Evolutionary conservation across 1,284 basidiomycete species (phyloP).

Genomic region (Leccinum solheimii): DNA sequence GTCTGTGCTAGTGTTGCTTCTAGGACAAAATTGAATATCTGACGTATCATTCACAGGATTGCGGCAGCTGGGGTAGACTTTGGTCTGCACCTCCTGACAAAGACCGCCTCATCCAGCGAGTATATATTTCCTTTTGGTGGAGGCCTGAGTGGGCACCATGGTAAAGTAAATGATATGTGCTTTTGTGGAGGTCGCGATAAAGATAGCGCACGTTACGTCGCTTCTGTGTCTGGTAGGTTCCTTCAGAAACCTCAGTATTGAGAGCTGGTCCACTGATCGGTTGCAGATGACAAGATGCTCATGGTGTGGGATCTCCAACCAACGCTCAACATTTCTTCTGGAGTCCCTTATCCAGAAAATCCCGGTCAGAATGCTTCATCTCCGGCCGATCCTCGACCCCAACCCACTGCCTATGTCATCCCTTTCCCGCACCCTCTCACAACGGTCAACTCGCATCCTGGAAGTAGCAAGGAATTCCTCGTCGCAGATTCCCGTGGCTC

Average conservation of each 20-base stretch:
- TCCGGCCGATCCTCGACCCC: conserved; percentile 41
- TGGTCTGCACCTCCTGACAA: conserved; percentile 66
- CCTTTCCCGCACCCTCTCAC: conserved; percentile 67
- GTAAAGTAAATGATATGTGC: conserved; percentile 69
- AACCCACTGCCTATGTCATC: conserved; percentile 75
- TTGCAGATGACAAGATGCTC: conserved; percentile 72
- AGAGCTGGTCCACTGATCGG: conserved; percentile 4
- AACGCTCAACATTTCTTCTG: conserved; percentile 42
- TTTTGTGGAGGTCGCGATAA: conserved; percentile 71
- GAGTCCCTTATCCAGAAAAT: conserved; percentile 31
- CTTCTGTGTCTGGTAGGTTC: conserved; percentile 69
- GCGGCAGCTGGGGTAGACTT: conserved; percentile 66
- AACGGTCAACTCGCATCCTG: conserved; percentile 68
- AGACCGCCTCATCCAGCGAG: conserved; percentile 50
- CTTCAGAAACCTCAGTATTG: neutral
- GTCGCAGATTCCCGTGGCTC: conserved; percentile 72
- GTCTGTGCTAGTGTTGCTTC: conserved; percentile 42
- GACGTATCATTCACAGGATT: conserved; percentile 45
- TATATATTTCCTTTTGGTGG: conserved; percentile 70
- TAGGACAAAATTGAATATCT: neutral
- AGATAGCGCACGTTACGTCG: conserved; percentile 69
- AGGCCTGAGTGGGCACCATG: conserved; percentile 74
- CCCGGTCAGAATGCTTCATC: conserved; percentile 20
- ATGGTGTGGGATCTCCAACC: conserved; percentile 82
- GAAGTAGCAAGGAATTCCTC: conserved; percentile 72